Conservation (phyloP, 148 eudicot genomes). For the Silene conica region DNA sequence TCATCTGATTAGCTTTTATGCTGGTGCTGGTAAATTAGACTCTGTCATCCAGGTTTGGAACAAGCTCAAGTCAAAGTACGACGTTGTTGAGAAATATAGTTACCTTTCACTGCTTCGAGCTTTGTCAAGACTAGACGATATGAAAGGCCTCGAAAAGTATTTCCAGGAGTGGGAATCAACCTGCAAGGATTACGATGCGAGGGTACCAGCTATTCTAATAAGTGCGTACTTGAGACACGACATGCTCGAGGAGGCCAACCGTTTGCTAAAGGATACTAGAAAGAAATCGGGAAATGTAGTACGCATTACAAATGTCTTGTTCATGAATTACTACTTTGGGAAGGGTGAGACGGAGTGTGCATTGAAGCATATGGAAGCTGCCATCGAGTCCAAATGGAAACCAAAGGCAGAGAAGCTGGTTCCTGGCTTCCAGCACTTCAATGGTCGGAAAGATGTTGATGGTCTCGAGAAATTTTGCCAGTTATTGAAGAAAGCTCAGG, state of each 20-base stretch:
- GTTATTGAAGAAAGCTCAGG: conserved; percentile 35
- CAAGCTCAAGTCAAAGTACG: too few species aligned
- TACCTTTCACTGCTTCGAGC: conserved; percentile 49
- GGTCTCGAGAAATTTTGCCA: conserved; percentile 45
- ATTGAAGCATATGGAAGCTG: conserved; percentile 45
- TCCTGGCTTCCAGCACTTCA: conserved; percentile 32
- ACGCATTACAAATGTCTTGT: conserved; percentile 26
- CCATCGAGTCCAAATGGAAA: conserved; percentile 35
- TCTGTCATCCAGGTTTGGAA: too few species aligned
- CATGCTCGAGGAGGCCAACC: too few species aligned
- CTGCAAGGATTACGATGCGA: conserved; percentile 38
- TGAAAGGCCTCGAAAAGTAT: conserved; percentile 23
- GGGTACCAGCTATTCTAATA: conserved; percentile 43
- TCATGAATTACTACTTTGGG: conserved; percentile 38
- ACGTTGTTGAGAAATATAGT: conserved; percentile 29
- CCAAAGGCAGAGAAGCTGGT: conserved; percentile 24
- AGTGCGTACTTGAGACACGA: conserved; percentile 41
- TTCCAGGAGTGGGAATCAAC: conserved; percentile 60
- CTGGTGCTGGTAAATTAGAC: too few species aligned
- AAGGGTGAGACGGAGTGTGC: conserved; percentile 37
- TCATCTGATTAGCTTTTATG: too few species aligned
- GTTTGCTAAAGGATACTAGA: conserved; percentile 13
- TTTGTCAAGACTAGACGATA: conserved; percentile 28
- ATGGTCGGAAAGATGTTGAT: conserved; percentile 47
- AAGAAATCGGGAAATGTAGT: conserved; percentile 26